phyloP scores from a whole-genome alignment of 352 stramenopile species.

The Globisporangium heterothallicum region DNA sequence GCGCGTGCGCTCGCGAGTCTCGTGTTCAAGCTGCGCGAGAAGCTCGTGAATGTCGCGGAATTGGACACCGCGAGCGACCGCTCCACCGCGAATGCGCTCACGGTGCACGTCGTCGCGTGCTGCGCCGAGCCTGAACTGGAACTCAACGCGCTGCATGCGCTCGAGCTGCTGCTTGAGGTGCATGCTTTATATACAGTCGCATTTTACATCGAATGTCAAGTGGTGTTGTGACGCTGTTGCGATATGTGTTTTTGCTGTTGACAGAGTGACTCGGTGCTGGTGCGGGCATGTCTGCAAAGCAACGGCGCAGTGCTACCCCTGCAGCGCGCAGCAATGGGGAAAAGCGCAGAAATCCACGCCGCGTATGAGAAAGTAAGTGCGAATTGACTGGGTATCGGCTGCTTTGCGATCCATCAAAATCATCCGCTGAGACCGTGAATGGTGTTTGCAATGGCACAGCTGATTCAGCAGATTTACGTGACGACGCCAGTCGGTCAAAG shows the following conservation, averaged over 20 bases:
- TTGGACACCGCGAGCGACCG: slow-evolving; percentile 15
- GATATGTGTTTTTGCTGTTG: background rate
- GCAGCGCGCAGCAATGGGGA: slow-evolving; percentile 27
- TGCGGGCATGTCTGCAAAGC: slow-evolving; percentile 33
- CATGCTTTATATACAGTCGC: background rate
- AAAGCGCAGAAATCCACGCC: slow-evolving; percentile 23
- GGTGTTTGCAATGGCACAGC: slow-evolving; percentile 17
- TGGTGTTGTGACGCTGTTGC: slow-evolving; percentile 9
- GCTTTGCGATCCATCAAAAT: background rate
- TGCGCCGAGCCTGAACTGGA: slow-evolving; percentile 40
- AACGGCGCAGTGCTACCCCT: slow-evolving; percentile 28
- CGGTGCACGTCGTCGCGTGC: slow-evolving; percentile 28
- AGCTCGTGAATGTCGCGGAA: slow-evolving; percentile 31
- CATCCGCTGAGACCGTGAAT: background rate
- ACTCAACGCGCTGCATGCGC: slow-evolving; percentile 38
- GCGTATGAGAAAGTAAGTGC: slow-evolving; percentile 40
- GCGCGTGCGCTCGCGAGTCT: slow-evolving; percentile 49
- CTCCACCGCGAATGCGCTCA: slow-evolving; percentile 24
- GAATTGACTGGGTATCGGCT: background rate
- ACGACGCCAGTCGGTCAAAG: slow-evolving; percentile 3
- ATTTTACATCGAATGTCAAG: background rate
- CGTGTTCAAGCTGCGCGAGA: slow-evolving; percentile 62
- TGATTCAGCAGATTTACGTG: slow-evolving; percentile 40
- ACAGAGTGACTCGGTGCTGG: slow-evolving; percentile 10
- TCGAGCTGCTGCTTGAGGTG: slow-evolving; percentile 39